Base-by-base conservation (phyloP, 805 yeast genomes). In the Torulaspora microellipsoides region DNA sequence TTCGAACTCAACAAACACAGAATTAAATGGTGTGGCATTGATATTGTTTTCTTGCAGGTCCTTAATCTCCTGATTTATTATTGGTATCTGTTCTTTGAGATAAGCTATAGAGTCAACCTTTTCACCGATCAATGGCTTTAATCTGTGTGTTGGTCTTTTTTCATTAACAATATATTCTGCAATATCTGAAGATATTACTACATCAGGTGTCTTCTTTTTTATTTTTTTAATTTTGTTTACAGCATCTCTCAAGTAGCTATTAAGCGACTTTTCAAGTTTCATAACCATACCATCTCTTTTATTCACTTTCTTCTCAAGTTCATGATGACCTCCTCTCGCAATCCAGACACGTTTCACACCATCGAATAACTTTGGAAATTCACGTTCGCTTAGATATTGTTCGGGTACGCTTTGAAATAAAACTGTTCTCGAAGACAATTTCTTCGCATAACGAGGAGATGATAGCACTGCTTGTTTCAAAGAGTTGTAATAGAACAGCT, bases 291-390 rank as follows among this genome's bases (percentile, higher is more conserved):
- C 62, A 31, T 76, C 76, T 61, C 98, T 80, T 54, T 76, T 68
- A 13, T 66, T 59, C 28, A 86, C 83, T 54, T 75, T 73, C 28
- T 70, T 65, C 7, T 70, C 77, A 45, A 91, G 72, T 31, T 73
- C 66, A 42, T 73, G 64, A 43, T 73, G 64, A 48, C 70, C 62
- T 53, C 79, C 80, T 60, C 95, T 76, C 25, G 90, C 80, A 35
- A 89, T 81, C 80, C 89, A 86, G 38, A 91, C 83, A 48, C 79
- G 72, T 57, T 78, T 83, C 32, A 88, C 95, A 50, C 95, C 96
- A 34, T 79, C 81, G 58, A 88, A 90, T 45, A 90, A 61, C 59
- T 82, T 82, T 54, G 76, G 71, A 47, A 91, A 78, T 54, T 85
- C 88, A 43, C 74, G 71, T 59, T 84, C 95, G 59, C 80, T 80